Percentiles rank a stretch among this genome's conserved stretches.
Conservation (phyloP, 2,329 filamentous ascomycete species). For the Atkinsonella hypoxylon region DNA sequence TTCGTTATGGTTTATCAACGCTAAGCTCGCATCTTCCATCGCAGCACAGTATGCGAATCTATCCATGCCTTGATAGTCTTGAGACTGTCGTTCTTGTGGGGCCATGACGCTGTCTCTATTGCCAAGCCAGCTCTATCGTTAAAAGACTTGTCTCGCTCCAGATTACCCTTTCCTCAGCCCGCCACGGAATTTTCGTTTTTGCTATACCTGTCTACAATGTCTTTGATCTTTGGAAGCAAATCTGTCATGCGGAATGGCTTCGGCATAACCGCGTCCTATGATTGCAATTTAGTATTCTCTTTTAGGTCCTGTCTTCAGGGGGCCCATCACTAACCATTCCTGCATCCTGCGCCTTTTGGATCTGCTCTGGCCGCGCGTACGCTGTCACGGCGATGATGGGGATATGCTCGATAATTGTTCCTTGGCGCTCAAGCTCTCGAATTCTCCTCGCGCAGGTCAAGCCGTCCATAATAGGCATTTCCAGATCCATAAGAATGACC, state of each 20-base stretch:
- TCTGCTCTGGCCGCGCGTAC: slow-evolving; percentile 63
- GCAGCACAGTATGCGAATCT: too few species aligned
- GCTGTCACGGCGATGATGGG: slow-evolving; percentile 75
- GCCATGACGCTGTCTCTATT: background rate
- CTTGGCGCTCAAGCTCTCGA: slow-evolving; percentile 50
- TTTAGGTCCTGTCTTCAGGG: background rate
- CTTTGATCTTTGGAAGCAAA: slow-evolving; percentile 6
- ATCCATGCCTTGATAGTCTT: background rate
- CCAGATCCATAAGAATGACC: slow-evolving; percentile 66
- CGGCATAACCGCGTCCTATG: slow-evolving; percentile 6
- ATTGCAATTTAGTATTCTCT: background rate
- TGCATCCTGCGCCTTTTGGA: slow-evolving; percentile 54
- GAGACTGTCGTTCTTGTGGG: background rate
- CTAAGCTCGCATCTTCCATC: too few species aligned
- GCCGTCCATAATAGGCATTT: slow-evolving; percentile 77
- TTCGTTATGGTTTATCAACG: too few species aligned
- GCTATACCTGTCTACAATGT: slow-evolving; percentile 2
- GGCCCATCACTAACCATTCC: slow-evolving; percentile 50
- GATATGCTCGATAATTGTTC: slow-evolving; percentile 50
- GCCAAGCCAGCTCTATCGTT: background rate
- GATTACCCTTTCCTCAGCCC: background rate
- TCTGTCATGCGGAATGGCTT: slow-evolving; percentile 7
- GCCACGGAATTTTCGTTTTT: background rate
- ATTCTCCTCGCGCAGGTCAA: slow-evolving; percentile 62
- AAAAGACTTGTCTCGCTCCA: background rate